Base-by-base conservation (phyloP, 2,329 filamentous ascomycete genomes). In the Rhytidhysteron rufulum region DNA sequence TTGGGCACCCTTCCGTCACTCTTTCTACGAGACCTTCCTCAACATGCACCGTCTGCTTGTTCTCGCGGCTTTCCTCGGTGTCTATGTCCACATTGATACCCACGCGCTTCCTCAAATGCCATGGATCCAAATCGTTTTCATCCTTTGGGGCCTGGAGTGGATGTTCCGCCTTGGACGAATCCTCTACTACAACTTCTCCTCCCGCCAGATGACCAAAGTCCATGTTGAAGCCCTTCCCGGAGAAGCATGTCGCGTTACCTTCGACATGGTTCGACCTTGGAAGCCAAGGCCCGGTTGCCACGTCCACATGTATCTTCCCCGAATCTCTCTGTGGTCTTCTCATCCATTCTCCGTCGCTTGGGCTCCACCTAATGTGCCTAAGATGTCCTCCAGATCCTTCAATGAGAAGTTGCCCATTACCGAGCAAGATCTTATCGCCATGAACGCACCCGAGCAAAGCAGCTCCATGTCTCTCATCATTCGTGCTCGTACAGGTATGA, bases 11-110 rank as follows among this genome's bases (percentile, higher is more conserved):
- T 60, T 98, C 37, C 83, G 93, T 45, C 91, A 96, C 65, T 89
- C 90, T 29, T 96, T 95, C 63, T 98, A 98, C 70, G 93, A 98
- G 70, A 94, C 88, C 1, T 98, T 98, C 70, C 77, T 97, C 54
- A 88, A 86, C 60, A 68, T 85, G 21, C 93, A 97, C 68, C 89
- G 95, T 52, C 64, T 86, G 27, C 70, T 95, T 37, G 88, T 83
- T 29, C 65, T 84, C 25, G 59, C 87, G 39, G 71, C 74, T 34
- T 78, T 96, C 37, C 72, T 79, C 41, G 83, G 82, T 55, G 82
- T 90, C 7, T 93, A 83, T 77, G 71, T 90, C 27, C 93, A 97
- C 70, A 81, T 88, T 54, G 73, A 79, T 32, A 71, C 86, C 8
- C 79, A 87, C 20, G 65, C 72, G 4, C 70, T 88, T 7, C 71